Percentiles rank a stretch among this genome's conserved stretches.
These are phyloP conservation scores for Capsella rubella DNA, from an alignment of 441 rosid species.

Conservation along the genomic window DNA sequence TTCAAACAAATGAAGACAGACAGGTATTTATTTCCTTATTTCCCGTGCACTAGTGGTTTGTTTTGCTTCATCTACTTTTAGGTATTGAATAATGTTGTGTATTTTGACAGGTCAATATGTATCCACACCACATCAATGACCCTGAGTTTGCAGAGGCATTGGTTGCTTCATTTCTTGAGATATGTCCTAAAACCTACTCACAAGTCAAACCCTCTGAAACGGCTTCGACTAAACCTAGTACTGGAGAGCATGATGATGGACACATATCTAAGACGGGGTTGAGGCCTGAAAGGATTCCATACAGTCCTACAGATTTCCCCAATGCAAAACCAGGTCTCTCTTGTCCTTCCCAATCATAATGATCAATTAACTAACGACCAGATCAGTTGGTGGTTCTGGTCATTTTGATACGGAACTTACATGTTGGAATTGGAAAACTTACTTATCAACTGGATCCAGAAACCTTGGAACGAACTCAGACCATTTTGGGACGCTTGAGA, in stretches of 20 bases:
- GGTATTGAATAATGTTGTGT: constrained; percentile 33
- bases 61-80: constrained; percentile 32
- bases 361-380: constrained; percentile 7
- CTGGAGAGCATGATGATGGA: constrained; percentile 31
- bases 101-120: constrained; percentile 61
- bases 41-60: constrained; percentile 22
- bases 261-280: constrained; percentile 34
- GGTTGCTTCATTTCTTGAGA: constrained; percentile 78
- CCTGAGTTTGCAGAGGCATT: constrained; percentile 80
- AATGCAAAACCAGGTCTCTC: constrained; percentile 82
- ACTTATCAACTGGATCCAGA: constrained; percentile 56
- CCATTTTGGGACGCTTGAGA: constrained; percentile 68
- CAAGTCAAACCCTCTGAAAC: constrained; percentile 44
- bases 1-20: constrained; percentile 65
- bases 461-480: constrained; percentile 72
- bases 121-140: constrained; percentile 82
- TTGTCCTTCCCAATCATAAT: constrained; percentile 14
- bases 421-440: constrained; percentile 27
- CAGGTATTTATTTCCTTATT: constrained; percentile 53
- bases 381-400: constrained; percentile 8
- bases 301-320: constrained; percentile 77
- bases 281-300: constrained; percentile 50
- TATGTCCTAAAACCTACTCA: constrained; percentile 46
- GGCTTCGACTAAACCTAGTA: constrained; percentile 39
- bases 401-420: not conserved